phyloP scores from a whole-genome alignment of 139 green algal species.

The Chlorella sp. region DNA sequence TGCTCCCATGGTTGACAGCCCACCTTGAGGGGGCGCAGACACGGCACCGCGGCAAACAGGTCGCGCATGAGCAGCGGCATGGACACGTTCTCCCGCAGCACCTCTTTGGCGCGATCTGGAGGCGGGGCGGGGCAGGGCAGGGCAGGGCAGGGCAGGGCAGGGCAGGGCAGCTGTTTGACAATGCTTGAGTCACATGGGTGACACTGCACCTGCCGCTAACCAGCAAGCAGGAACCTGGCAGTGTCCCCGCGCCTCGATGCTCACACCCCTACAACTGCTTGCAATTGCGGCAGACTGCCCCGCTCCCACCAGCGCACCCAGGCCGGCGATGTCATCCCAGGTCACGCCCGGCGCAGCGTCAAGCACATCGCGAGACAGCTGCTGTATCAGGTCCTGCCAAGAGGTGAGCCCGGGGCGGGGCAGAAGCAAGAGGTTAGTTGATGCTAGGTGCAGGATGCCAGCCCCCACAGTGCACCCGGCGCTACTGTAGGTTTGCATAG shows the following conservation, averaged over 20 bases:
- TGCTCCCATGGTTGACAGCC: not conserved
- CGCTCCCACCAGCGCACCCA: not conserved
- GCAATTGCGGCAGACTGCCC: not conserved
- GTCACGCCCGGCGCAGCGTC: conserved; percentile 74
- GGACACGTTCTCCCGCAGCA: conserved; percentile 93
- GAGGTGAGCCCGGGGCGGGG: no score
- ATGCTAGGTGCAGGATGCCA: no score
- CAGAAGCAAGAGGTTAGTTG: not conserved
- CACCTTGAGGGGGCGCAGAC: conserved; percentile 90
- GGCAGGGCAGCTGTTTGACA: not conserved
- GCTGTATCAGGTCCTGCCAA: conserved; percentile 70
- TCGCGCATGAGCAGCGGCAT: conserved; percentile 90
- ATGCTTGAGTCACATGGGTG: no score
- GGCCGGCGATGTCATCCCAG: conserved; percentile 81
- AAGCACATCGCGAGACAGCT: conserved; percentile 86
- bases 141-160: not conserved
- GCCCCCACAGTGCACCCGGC: no score
- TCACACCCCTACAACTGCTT: no score
- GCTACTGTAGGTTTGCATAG: no score
- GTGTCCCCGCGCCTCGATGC: no score
- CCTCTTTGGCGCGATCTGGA: conserved; percentile 59
- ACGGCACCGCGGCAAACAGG: conserved; percentile 80
- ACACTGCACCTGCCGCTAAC: no score
- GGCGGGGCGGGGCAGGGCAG: not conserved
- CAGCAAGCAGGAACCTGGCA: no score